These are phyloP conservation scores for Backusella morwellensis DNA, from an alignment of 192 early-diverging fungal genomes.

Conservation along the genomic window DNA sequence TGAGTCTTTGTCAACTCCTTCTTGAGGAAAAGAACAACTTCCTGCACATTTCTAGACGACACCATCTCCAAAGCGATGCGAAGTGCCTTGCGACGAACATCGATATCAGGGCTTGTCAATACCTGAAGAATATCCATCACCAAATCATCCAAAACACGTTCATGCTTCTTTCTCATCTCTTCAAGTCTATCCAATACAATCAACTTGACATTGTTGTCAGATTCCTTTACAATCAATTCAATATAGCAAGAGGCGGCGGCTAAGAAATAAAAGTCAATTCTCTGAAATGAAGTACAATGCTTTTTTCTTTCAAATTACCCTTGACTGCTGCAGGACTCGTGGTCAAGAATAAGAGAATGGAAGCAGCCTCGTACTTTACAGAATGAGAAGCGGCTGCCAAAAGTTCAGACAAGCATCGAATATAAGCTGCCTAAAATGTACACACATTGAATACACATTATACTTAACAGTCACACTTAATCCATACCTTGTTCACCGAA, in stretches of 20 bases:
- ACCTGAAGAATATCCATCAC: slow-evolving; percentile 98
- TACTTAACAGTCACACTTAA: not conserved
- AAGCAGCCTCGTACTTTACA: slow-evolving; percentile 98
- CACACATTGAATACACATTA: too few relatives aligned
- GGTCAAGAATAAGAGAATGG: slow-evolving; percentile 85
- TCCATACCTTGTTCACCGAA: slow-evolving; percentile 73
- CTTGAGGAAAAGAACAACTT: slow-evolving; percentile 90
- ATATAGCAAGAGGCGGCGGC: slow-evolving; percentile 92
- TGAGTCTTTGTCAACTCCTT: slow-evolving; percentile 95
- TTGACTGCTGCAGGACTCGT: slow-evolving; percentile 88
- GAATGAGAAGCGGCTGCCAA: slow-evolving; percentile 78
- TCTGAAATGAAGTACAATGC: not conserved
- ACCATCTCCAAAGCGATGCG: slow-evolving; percentile 91
- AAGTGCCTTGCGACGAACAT: slow-evolving; percentile 87
- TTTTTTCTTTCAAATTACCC: slow-evolving; percentile 40
- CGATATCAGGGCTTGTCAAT: slow-evolving; percentile 88
- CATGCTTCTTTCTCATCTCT: slow-evolving; percentile 88
- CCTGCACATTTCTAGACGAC: slow-evolving; percentile 86
- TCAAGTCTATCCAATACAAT: slow-evolving; percentile 91
- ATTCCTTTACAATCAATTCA: slow-evolving; percentile 85
- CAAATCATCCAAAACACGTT: slow-evolving; percentile 84
- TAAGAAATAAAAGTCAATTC: slow-evolving; percentile 20
- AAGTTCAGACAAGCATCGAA: slow-evolving; percentile 86
- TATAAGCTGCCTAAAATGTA: slow-evolving; percentile 73
- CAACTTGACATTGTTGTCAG: slow-evolving; percentile 98